phyloP scores from a whole-genome alignment of 163 green algal genomes.

The Scenedesmus sp. region DNA sequence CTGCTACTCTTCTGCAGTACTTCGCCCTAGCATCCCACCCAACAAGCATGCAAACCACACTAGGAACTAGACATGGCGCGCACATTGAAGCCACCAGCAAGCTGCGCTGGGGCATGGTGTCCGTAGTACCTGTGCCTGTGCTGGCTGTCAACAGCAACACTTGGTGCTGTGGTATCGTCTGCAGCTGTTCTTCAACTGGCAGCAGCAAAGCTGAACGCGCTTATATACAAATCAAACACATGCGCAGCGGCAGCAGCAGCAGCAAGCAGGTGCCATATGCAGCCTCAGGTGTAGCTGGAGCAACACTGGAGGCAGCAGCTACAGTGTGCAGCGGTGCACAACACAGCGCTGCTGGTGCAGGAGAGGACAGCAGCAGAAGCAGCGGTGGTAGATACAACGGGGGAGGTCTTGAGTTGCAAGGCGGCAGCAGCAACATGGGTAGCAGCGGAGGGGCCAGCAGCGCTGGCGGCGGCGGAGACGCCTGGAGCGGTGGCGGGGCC shows the following conservation, averaged over 20 bases:
- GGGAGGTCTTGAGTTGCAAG: too few species aligned
- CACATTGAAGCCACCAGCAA: neutral
- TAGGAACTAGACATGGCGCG: neutral
- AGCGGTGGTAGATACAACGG: neutral
- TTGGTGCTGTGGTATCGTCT: neutral
- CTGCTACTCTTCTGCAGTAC: neutral
- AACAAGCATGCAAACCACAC: neutral
- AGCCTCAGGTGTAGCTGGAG: neutral
- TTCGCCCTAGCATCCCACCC: neutral
- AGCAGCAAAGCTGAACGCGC: neutral
- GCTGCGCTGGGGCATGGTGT: neutral
- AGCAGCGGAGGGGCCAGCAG: neutral
- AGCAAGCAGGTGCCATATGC: neutral
- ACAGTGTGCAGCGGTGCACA: neutral
- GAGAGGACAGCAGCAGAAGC: neutral
- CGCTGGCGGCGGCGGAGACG: neutral
- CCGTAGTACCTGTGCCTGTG: neutral
- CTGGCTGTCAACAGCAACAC: neutral
- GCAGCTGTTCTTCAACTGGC: neutral
- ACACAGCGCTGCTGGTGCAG: too few species aligned
- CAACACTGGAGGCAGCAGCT: neutral
- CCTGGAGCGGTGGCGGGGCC: neutral
- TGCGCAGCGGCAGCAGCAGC: neutral
- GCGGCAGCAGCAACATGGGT: neutral
- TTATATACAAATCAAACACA: neutral